A percentile compares a stretch with the other conserved stretches of the same genome.
Evolutionary conservation across 768 basidiomycete genomes (phyloP).

Genomic region (Serendipita sp.): DNA sequence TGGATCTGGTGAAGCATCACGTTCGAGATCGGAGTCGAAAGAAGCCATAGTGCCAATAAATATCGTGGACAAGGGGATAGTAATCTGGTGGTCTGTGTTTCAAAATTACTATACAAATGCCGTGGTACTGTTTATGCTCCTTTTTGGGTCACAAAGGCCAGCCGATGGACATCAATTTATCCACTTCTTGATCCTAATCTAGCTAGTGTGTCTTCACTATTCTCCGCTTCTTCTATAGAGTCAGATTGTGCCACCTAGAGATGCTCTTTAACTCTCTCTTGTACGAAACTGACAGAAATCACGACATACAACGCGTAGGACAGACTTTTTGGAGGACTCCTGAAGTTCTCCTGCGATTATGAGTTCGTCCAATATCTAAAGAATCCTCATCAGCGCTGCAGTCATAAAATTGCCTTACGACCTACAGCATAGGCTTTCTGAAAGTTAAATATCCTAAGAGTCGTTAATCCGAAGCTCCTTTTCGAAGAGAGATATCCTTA

Average conservation of each 20-base stretch:
- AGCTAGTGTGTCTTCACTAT: slow-evolving; percentile 63
- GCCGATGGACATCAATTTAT: background rate
- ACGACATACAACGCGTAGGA: slow-evolving; percentile 38
- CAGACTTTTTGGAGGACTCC: slow-evolving; percentile 69
- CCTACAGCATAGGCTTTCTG: slow-evolving; percentile 80
- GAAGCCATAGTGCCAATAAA: background rate
- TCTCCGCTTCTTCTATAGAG: slow-evolving; percentile 71
- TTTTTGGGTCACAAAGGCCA: too few relatives aligned
- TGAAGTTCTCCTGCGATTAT: slow-evolving; percentile 88
- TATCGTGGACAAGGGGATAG: background rate
- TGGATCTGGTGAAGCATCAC: slow-evolving; percentile 78
- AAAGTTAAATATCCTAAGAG: slow-evolving; percentile 82
- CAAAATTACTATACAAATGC: too few relatives aligned
- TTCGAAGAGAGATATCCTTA: slow-evolving; percentile 23
- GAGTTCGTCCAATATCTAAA: slow-evolving; percentile 76
- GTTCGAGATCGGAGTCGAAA: slow-evolving; percentile 35
- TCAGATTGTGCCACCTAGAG: slow-evolving; percentile 71
- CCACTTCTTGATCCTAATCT: slow-evolving; percentile 46
- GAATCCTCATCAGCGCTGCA: background rate
- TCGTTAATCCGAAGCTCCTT: slow-evolving; percentile 3
- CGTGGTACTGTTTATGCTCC: too few relatives aligned
- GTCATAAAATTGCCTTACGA: slow-evolving; percentile 12
- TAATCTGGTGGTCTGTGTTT: too few relatives aligned
- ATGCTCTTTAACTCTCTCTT: background rate
- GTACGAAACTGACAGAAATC: too few relatives aligned